Percentiles rank a stretch among this genome's conserved stretches.
phyloP scores from a whole-genome alignment of 768 basidiomycete species.

The Grammothele lineata region DNA sequence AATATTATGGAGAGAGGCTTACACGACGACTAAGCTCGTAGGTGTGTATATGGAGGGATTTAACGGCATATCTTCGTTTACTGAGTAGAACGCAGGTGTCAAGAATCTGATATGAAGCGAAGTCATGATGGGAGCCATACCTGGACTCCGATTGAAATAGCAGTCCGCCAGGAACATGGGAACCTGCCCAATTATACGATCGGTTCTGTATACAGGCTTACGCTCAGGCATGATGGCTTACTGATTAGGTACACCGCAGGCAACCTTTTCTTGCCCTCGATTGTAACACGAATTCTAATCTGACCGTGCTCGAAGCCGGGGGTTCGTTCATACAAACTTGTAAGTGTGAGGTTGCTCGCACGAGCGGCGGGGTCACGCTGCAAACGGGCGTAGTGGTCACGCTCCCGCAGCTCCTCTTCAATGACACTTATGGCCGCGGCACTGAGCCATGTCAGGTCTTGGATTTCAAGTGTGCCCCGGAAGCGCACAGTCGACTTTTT shows the following conservation, averaged over 20 bases:
- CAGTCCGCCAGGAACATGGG: too few species aligned
- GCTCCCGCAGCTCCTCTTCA: constrained; percentile 39
- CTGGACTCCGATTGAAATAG: too few species aligned
- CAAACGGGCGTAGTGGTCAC: constrained; percentile 27
- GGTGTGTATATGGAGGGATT: constrained; percentile 41
- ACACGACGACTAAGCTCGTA: constrained; percentile 37
- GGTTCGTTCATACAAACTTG: constrained; percentile 19
- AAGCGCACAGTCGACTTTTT: constrained; percentile 35
- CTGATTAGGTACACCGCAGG: constrained; percentile 39
- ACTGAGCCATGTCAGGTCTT: constrained; percentile 46
- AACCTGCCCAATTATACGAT: too few species aligned
- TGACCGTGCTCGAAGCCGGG: constrained; percentile 9
- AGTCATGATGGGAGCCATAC: constrained; percentile 7
- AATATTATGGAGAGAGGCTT: background rate
- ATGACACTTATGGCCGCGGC: constrained; percentile 37
- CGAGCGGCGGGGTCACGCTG: constrained; percentile 7
- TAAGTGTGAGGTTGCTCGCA: constrained; percentile 30
- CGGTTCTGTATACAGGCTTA: too few species aligned
- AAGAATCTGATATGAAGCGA: too few species aligned
- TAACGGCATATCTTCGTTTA: constrained; percentile 40
- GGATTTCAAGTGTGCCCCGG: constrained; percentile 47
- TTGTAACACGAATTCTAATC: constrained; percentile 32
- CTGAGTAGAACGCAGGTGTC: constrained; percentile 27
- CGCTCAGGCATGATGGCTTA: constrained; percentile 18
- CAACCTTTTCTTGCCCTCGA: constrained; percentile 39